Base-by-base conservation (phyloP, 345 rosid species). In the Euphorbia peplus region DNA sequence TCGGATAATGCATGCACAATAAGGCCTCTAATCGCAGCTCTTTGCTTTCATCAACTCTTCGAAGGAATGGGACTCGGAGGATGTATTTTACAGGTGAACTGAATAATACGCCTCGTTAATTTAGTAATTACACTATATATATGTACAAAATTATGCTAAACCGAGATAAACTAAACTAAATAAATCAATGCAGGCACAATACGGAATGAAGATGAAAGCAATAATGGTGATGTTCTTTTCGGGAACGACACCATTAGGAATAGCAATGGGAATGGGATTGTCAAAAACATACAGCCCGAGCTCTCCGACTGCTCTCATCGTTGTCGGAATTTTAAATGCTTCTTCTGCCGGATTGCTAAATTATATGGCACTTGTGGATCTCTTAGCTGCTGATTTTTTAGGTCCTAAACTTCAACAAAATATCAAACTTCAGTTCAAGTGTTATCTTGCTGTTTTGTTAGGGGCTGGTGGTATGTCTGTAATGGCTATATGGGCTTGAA, bases 51-150 rank as follows among this genome's bases (percentile, higher is more conserved):
- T 69, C 95, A 87, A 82, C 82, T 91, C 85, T 91, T 89, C 50
- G 97, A 89, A 81, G 95, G 97, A 52, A 88, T 84, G 97, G 97
- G 90, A 37, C 95, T 84, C 19, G 92, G 92, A 1, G 95, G 95
- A 24, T 85, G 97, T 86, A 91, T 91, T 56, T 83, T 87, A 41
- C 92, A 88, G 87, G 93, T 86, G 59, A 22, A 13, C 26, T 32
- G 37, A 32, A 32, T 32, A 32, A 37, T 42, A n/a, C n/a, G n/a
- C n/a, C 0, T 60, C 4, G 55, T 39, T 25, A 22, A 51, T 66
- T n/a, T n/a, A n/a, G n/a, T n/a, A n/a, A n/a, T n/a, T n/a, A n/a
- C n/a, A n/a, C n/a, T n/a, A n/a, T n/a, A 21, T 48, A 48, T 48
- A 48, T 4, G 16, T n/a, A 48, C 0, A 48, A 1, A 48, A 14